Evolutionary conservation across 2,329 filamentous ascomycete species (phyloP), one percentile per base, ranked within the genome.

Genomic region (Mycosphaerelloides madeirae): DNA sequence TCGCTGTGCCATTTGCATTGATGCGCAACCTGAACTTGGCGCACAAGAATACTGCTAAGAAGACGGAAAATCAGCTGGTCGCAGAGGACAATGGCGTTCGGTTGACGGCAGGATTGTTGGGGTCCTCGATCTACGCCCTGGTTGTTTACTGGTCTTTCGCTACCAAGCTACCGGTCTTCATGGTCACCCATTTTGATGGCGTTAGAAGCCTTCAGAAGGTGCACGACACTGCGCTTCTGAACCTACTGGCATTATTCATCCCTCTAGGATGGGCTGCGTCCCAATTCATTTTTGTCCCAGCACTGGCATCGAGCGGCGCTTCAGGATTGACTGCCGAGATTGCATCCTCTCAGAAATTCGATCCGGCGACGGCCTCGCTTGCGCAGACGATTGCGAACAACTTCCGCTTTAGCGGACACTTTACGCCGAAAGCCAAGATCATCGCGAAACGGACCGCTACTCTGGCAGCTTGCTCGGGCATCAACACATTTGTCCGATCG

Each of bases 231-330:
- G 78, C 77, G 1, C 78, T 68, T 5, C 35, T 62, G 16, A 49
- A 59, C 6, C 56, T 74, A 9, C 37, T 80, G 29, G 65, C 77
- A 31, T 73, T 77, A 7, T 73, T 86, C 37, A 66, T 88, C 3
- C 81, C 83, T 1, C 75, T 86, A 14, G 90, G 89, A 2, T 72
- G 80, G 49, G 85, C 87, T 1, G 81, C 84, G 3, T 81, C 81
- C 49, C 77, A 78, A 35, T 91, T 94, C 63, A 79, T 96, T 54
- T 94, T 95, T 64, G 78, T 80, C 31, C 81, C 84, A 2, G 77
- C 80, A 16, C 77, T 79, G 14, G 69, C 75, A 6, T 53, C 72
- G 29, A 40, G 48, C 31, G 50, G 44, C n/a, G 59, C 54, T 36
- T 54, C 56, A 16, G 54, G 55, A n/a, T 43, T 59, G 8, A 57